Conservation (phyloP, 352 stramenopile genomes). For the Phytophthora hibernalis region DNA sequence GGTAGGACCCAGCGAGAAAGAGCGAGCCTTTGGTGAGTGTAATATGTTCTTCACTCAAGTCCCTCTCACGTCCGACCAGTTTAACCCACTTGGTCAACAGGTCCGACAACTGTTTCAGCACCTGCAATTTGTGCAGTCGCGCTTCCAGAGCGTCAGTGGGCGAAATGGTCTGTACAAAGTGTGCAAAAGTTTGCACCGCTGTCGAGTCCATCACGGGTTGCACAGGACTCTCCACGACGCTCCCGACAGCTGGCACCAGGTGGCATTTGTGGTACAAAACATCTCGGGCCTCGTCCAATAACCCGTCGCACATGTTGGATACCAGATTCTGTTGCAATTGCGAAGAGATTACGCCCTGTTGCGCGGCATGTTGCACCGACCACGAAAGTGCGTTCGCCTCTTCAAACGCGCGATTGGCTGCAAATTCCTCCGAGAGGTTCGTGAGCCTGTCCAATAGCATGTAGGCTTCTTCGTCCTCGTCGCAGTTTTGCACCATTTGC, state of each 20-base stretch:
- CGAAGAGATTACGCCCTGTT: constrained; percentile 65
- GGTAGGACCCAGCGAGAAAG: constrained; percentile 89
- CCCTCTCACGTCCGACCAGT: constrained; percentile 67
- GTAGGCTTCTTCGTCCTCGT: constrained; percentile 70
- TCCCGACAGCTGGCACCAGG: constrained; percentile 73
- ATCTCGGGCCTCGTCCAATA: constrained; percentile 73
- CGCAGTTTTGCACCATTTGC: constrained; percentile 57
- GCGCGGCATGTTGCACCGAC: constrained; percentile 76
- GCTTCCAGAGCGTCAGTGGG: constrained; percentile 56
- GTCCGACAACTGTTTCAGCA: constrained; percentile 77
- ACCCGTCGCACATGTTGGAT: constrained; percentile 61
- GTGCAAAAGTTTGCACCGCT: constrained; percentile 55
- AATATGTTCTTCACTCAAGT: constrained; percentile 75
- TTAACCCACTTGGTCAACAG: constrained; percentile 83
- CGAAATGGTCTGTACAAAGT: constrained; percentile 63
- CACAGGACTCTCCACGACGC: constrained; percentile 55
- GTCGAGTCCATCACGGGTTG: constrained; percentile 42
- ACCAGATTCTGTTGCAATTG: constrained; percentile 76
- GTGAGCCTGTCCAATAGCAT: constrained; percentile 75
- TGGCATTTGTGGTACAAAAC: constrained; percentile 88
- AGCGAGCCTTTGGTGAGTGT: constrained; percentile 76
- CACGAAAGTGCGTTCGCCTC: constrained; percentile 72
- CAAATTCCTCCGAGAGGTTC: constrained; percentile 68
- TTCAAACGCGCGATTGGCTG: constrained; percentile 72
- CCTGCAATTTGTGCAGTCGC: constrained; percentile 71